These are phyloP conservation scores for Metahyphopichia silvanorum DNA, from an alignment of 805 yeast genomes.

Conservation along the genomic window DNA sequence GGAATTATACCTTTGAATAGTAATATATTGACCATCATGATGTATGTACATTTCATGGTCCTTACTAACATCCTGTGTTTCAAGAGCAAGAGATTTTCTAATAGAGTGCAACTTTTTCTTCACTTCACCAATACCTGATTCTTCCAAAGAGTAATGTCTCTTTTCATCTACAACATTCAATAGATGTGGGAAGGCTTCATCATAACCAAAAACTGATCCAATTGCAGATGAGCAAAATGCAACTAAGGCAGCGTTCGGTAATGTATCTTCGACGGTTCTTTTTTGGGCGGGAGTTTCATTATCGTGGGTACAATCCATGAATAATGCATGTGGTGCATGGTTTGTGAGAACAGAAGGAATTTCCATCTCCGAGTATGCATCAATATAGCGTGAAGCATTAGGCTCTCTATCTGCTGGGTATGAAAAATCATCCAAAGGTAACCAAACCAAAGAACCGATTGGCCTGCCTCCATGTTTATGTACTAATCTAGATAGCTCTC, in stretches of 20 bases:
- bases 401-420: conserved; percentile 56
- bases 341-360: conserved; percentile 64
- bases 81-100: conserved; percentile 54
- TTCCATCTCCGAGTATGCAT: conserved; percentile 57
- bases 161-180: conserved; percentile 78
- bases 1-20: conserved; percentile 83
- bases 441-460: conserved; percentile 83
- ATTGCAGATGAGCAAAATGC: conserved; percentile 90
- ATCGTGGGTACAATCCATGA: conserved; percentile 98
- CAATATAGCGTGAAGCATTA: conserved; percentile 15
- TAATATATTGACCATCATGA: conserved; percentile 88
- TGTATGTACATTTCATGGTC: conserved; percentile 89
- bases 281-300: conserved; percentile 86
- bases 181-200: conserved; percentile 82
- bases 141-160: conserved; percentile 53
- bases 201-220: conserved; percentile 92
- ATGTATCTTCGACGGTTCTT: conserved; percentile 89
- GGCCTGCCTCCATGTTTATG: conserved; percentile 95
- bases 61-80: conserved; percentile 50
- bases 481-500: conserved; percentile 79
- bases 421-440: conserved; percentile 72
- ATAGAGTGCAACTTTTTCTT: conserved; percentile 58
- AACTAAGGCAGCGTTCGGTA: conserved; percentile 93
- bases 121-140: conserved; percentile 70
- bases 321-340: conserved; percentile 85